phyloP scores from a whole-genome alignment of 306 rosid species.

The Luffa aegyptiaca region DNA sequence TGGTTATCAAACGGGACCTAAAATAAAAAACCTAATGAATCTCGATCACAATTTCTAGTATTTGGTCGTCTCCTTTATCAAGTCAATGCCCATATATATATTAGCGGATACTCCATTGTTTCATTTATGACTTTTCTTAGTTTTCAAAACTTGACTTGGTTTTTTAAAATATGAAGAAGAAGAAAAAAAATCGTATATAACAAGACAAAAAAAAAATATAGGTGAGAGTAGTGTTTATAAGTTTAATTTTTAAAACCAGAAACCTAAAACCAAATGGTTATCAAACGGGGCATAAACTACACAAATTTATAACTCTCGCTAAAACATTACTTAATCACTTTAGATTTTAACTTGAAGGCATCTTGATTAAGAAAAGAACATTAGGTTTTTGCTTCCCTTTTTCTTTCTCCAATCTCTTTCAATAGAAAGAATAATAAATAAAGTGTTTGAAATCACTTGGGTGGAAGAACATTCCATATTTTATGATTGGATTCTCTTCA shows the following conservation, averaged over 20 bases:
- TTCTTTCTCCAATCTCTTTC: background rate
- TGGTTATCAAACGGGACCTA: too few relatives aligned
- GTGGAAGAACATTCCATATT: background rate
- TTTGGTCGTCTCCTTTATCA: background rate
- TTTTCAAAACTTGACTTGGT: too few relatives aligned
- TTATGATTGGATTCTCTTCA: background rate
- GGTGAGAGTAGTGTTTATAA: too few relatives aligned
- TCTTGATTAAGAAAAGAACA: background rate
- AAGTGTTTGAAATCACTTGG: background rate
- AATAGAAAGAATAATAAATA: background rate
- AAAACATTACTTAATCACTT: background rate
- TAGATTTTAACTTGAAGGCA: background rate
- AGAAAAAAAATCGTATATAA: too few relatives aligned
- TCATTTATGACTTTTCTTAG: background rate
- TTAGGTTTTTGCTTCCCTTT: background rate
- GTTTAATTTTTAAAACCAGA: too few relatives aligned
- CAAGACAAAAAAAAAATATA: too few relatives aligned
- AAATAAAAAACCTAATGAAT: background rate
- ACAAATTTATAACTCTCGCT: too few relatives aligned
- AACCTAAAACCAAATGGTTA: too few relatives aligned
- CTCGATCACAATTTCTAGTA: background rate
- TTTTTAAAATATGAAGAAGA: too few relatives aligned
- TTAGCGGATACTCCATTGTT: background rate
- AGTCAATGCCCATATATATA: background rate
- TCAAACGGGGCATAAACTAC: too few relatives aligned